phyloP scores from a whole-genome alignment of 2,329 filamentous ascomycete species.

The Ceratocystis colombiana region DNA sequence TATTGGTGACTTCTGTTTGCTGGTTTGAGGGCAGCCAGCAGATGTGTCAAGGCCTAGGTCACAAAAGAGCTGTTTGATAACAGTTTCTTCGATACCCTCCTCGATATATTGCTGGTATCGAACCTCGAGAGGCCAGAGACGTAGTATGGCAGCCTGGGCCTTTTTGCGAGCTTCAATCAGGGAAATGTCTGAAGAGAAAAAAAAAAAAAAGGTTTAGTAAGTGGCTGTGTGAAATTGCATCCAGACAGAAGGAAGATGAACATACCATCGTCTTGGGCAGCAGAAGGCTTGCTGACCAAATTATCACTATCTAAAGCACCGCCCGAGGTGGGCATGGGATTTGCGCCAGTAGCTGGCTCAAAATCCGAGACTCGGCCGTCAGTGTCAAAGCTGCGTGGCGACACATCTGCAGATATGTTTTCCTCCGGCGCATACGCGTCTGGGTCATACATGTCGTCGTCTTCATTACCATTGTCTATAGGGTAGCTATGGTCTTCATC shows the following conservation, averaged over 20 bases:
- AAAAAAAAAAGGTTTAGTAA: background rate
- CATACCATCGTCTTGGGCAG: conserved; percentile 15
- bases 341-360: background rate
- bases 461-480: conserved; percentile 23
- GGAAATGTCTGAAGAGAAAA: background rate
- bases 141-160: conserved; percentile 57
- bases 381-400: conserved; percentile 15
- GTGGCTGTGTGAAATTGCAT: background rate
- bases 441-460: conserved; percentile 25
- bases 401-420: conserved; percentile 14
- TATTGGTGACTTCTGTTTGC: conserved; percentile 24
- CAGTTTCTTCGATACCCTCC: conserved; percentile 56
- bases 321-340: conserved; percentile 11
- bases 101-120: conserved; percentile 62
- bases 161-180: conserved; percentile 41
- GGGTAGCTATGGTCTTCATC: background rate
- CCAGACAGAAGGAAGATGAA: background rate
- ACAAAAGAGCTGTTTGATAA: conserved; percentile 56
- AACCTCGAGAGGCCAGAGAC: conserved; percentile 56
- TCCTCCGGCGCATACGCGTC: conserved; percentile 19
- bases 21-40: conserved; percentile 23
- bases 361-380: conserved; percentile 19
- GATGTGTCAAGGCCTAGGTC: conserved; percentile 53
- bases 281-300: conserved; percentile 1
- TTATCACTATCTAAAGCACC: conserved; percentile 12